Evolutionary conservation across 148 eudicot species (phyloP).

Genomic region (Arbutus unedo): DNA sequence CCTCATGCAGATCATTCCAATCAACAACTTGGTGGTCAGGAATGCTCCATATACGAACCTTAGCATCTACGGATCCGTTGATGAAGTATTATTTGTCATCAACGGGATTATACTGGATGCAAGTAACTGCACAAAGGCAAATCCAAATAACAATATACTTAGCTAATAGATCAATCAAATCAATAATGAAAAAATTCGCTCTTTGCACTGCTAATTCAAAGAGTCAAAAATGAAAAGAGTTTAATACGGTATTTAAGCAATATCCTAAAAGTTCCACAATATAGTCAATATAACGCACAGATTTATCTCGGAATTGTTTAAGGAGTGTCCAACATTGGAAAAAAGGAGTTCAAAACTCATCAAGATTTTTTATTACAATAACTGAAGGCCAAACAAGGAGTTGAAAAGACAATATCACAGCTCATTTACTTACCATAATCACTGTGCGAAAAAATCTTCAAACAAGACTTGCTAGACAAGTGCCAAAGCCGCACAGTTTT

Average conservation of each 20-base stretch:
- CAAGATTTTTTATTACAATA: slow-evolving; percentile 6
- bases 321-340: background rate
- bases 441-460: slow-evolving; percentile 96
- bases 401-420: background rate
- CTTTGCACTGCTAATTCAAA: too few species aligned
- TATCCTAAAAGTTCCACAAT: background rate
- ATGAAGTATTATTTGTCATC: too few species aligned
- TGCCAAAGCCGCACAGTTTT: slow-evolving; percentile 97
- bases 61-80: too few species aligned
- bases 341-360: slow-evolving; percentile 8
- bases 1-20: too few species aligned
- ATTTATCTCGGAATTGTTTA: background rate
- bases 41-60: too few species aligned
- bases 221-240: too few species aligned
- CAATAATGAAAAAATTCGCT: too few species aligned
- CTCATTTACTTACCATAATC: slow-evolving; percentile 74
- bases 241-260: too few species aligned
- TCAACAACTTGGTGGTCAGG: too few species aligned
- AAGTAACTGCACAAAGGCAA: background rate
- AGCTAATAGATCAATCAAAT: too few species aligned
- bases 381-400: slow-evolving; percentile 7
- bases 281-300: background rate
- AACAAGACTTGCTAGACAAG: slow-evolving; percentile 76
- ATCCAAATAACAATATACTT: too few species aligned
- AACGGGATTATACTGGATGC: background rate